A percentile compares a stretch with the other conserved stretches of the same genome.
Conservation (phyloP, 106 monocot species). For the Apostasia ramifera region DNA sequence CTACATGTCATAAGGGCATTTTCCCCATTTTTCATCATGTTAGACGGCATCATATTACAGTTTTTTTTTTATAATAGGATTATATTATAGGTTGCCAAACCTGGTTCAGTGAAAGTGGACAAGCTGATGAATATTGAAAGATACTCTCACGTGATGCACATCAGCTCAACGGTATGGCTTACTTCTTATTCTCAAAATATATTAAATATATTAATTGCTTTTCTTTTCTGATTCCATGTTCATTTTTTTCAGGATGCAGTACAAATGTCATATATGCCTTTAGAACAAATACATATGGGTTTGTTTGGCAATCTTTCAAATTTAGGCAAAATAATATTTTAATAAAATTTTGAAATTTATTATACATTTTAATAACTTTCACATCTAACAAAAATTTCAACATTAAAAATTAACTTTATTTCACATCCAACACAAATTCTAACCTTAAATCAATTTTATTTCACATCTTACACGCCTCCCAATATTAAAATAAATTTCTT, state of each 20-base stretch:
- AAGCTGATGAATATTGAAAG: constrained; percentile 67
- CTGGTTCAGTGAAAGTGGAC: constrained; percentile 62
- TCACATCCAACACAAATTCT: no score
- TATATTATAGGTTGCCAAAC: constrained; percentile 46
- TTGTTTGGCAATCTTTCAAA: not conserved
- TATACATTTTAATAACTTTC: not conserved
- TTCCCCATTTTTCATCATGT: no score
- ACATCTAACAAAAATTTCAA: no score
- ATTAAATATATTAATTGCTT: not conserved
- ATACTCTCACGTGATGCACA: constrained; percentile 72
- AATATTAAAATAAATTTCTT: no score
- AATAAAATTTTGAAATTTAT: not conserved
- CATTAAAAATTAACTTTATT: no score
- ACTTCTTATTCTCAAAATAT: not conserved
- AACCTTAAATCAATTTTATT: no score
- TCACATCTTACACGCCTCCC: no score
- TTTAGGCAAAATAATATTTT: not conserved
- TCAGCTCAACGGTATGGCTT: constrained; percentile 58
- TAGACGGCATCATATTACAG: no score
- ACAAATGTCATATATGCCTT: not conserved
- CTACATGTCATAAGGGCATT: no score
- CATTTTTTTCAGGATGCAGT: not conserved
- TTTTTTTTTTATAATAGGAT: not conserved
- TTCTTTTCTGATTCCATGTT: no score
- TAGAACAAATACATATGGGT: not conserved